Conservation (phyloP, 345 rosid species). For the Populus euphratica region DNA sequence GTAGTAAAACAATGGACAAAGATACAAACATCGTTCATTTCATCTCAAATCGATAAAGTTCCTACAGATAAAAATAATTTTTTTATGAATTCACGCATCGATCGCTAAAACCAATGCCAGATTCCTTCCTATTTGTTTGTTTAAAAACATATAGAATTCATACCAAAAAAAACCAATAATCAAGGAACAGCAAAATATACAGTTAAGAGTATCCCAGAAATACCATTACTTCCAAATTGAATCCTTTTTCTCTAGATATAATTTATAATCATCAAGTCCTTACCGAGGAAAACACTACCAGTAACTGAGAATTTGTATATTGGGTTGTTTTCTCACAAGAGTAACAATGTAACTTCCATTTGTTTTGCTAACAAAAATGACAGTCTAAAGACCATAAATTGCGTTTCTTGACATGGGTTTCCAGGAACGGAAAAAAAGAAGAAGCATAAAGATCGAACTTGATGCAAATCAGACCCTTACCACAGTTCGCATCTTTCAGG, state of each 20-base stretch:
- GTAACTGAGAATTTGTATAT: background rate
- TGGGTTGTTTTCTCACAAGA: background rate
- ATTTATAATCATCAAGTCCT: too few species aligned
- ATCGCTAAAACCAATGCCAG: background rate
- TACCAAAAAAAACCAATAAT: too few species aligned
- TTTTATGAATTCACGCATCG: background rate
- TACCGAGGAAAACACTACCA: background rate
- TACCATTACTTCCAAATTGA: too few species aligned
- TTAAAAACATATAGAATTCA: too few species aligned
- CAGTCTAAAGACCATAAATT: background rate
- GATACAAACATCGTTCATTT: background rate
- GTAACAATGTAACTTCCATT: background rate
- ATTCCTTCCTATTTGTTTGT: too few species aligned
- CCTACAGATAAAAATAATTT: background rate
- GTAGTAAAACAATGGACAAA: background rate
- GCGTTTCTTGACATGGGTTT: background rate
- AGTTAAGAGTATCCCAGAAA: too few species aligned
- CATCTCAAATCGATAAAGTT: too few species aligned
- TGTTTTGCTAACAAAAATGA: background rate
- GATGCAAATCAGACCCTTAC: background rate
- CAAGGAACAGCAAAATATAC: too few species aligned
- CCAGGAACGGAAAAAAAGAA: background rate
- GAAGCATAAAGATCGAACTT: background rate
- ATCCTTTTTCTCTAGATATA: too few species aligned
- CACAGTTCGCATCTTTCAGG: background rate